phyloP scores from a whole-genome alignment of 1,139 yeast species.

The Blastobotrys arbuscula region DNA sequence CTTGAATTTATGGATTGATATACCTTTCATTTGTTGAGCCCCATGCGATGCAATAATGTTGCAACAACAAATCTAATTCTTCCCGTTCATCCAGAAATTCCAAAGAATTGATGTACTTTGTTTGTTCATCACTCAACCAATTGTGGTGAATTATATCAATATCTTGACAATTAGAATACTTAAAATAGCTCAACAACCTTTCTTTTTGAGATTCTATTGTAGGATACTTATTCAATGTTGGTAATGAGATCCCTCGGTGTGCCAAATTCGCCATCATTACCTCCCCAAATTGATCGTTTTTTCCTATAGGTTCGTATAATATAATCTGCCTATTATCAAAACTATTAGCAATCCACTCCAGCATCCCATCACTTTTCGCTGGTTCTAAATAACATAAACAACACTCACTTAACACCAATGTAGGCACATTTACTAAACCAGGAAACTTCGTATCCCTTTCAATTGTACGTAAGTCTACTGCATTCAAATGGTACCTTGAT shows the following conservation, averaged over 20 bases:
- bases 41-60: conserved; percentile 66
- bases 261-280: conserved; percentile 76
- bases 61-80: conserved; percentile 66
- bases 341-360: conserved; percentile 34
- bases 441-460: conserved; percentile 13
- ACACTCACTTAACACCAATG: conserved; percentile 80
- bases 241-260: conserved; percentile 67
- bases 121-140: conserved; percentile 50
- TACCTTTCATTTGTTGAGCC: conserved; percentile 18
- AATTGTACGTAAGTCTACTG: conserved; percentile 48
- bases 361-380: conserved; percentile 46
- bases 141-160: conserved; percentile 55
- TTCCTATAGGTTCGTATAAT: conserved; percentile 80
- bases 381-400: conserved; percentile 77
- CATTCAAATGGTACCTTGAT: conserved; percentile 47
- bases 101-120: conserved; percentile 48
- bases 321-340: conserved; percentile 37
- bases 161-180: conserved; percentile 42
- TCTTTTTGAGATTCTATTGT: conserved; percentile 44
- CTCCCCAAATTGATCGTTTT: conserved; percentile 66
- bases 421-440: conserved; percentile 47
- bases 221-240: conserved; percentile 49
- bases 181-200: conserved; percentile 28
- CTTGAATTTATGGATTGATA: too few relatives aligned
- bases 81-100: conserved; percentile 89